A percentile compares a stretch with the other conserved stretches of the same genome.
These are phyloP conservation scores for Coprinellus aureogranulatus DNA, from an alignment of 768 basidiomycete species.

Conservation along the genomic window DNA sequence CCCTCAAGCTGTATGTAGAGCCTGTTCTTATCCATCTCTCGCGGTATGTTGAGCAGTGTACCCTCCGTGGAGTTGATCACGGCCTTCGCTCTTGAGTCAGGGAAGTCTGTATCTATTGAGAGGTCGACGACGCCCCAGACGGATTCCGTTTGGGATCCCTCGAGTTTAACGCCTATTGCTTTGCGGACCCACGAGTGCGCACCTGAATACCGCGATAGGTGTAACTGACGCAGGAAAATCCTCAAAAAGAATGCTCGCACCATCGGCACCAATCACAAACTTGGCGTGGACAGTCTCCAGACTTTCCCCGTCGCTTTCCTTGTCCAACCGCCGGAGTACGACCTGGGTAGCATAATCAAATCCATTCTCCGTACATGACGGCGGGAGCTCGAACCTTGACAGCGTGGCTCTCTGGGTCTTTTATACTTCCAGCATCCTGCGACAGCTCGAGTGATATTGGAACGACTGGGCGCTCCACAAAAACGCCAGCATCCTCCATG, in stretches of 20 bases:
- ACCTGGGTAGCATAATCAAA: slow-evolving; percentile 30
- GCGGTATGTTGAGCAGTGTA: slow-evolving; percentile 72
- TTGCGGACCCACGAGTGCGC: slow-evolving; percentile 86
- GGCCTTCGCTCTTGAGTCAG: slow-evolving; percentile 65
- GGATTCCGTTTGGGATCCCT: slow-evolving; percentile 74
- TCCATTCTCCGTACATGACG: background rate
- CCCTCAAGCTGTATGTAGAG: slow-evolving; percentile 69
- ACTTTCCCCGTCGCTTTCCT: slow-evolving; percentile 29
- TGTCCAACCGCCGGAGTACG: slow-evolving; percentile 40
- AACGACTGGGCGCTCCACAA: slow-evolving; percentile 49
- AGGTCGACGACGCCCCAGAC: slow-evolving; percentile 84
- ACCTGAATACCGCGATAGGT: slow-evolving; percentile 35
- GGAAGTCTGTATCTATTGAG: slow-evolving; percentile 70
- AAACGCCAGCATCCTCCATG: slow-evolving; percentile 43
- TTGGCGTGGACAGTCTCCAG: slow-evolving; percentile 65
- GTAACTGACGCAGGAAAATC: too few species aligned
- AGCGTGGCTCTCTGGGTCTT: slow-evolving; percentile 38
- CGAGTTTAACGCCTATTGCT: slow-evolving; percentile 60
- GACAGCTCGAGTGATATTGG: slow-evolving; percentile 50
- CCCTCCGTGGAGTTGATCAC: slow-evolving; percentile 70
- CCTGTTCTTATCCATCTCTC: slow-evolving; percentile 65
- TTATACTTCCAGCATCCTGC: slow-evolving; percentile 37
- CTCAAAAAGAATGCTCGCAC: slow-evolving; percentile 34
- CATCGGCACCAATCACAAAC: slow-evolving; percentile 77
- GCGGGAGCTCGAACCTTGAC: slow-evolving; percentile 26